Base-by-base conservation (phyloP, 495 filamentous ascomycete species). In the Penicillium coffeae region DNA sequence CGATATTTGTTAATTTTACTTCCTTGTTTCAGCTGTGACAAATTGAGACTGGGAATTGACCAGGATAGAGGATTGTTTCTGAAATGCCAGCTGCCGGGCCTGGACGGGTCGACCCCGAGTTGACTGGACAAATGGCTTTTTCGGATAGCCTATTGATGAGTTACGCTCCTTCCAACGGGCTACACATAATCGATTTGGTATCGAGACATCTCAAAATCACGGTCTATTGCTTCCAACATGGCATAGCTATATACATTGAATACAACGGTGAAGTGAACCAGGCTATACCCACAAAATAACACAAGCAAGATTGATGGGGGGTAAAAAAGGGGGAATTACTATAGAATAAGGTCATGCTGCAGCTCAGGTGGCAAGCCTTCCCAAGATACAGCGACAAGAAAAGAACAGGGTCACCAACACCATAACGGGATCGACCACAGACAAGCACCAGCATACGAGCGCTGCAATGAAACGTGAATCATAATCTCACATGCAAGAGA, bases 391-490 rank as follows among this genome's bases (percentile, higher is more conserved):
- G 52, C 49, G 43, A 51, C 45, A 46, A 55, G 37, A 43, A 38
- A 56, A 40, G 49, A 53, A 50, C 38, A 48, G 55, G 52, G 38
- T 54, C 61, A 63, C 59, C 54, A 59, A 63, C 62, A 65, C 62
- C 62, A 47, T 45, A 50, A 54, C 34, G 51, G 47, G 48, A 56
- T 47, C 38, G 44, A 55, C 47, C 48, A 54, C 42, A 51, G 16
- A 51, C 10, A 10, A 51, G 34, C 21, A 41, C 55, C 38, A 19
- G 33, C 25, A 30, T 30, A 30, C 25, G 48, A 40, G 42, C 50
- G 57, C 54, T 64, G 58, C 53, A 62, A 67, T 58, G 58, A 66
- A 66, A 61, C 63, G 54, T 68, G 54, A 58, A 57, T 67, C 62
- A 60, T 60, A 64, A 55, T 61, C 48, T 54, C 58, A 66, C 57